These are phyloP conservation scores for Cladosporium sp. DNA, from an alignment of 2,329 filamentous ascomycete genomes.

Conservation along the genomic window DNA sequence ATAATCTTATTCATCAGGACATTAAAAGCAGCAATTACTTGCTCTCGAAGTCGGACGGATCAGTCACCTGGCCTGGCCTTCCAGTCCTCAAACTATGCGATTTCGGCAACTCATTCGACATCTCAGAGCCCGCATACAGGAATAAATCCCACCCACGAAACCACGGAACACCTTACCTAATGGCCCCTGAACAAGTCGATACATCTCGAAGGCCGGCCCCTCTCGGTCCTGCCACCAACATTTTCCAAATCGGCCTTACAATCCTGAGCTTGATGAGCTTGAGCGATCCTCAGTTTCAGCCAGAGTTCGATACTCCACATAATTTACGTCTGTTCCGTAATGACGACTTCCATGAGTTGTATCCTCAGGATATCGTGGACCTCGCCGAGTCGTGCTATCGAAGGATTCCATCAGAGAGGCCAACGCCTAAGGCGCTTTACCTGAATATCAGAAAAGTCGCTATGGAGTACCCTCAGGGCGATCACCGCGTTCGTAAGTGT, in stretches of 20 bases:
- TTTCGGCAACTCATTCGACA: slow-evolving; percentile 1
- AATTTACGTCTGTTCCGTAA: not conserved
- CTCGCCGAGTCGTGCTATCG: not conserved
- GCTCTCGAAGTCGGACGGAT: not conserved
- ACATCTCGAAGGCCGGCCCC: no score
- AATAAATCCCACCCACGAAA: not conserved
- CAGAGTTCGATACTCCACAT: not conserved
- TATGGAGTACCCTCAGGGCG: not conserved
- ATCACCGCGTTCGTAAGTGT: not conserved
- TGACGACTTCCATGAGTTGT: not conserved
- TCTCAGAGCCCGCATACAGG: no score
- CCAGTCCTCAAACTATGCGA: not conserved
- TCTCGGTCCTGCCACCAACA: not conserved
- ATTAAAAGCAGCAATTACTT: slow-evolving; percentile 6
- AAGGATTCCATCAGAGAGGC: not conserved
- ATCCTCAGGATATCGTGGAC: not conserved
- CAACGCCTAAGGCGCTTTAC: not conserved
- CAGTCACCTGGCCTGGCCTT: not conserved
- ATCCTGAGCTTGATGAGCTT: not conserved
- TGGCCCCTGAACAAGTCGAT: slow-evolving; percentile 1
- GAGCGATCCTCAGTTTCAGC: not conserved
- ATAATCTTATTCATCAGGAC: slow-evolving; percentile 4
- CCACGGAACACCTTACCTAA: not conserved
- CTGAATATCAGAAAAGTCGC: not conserved
- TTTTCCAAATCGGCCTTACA: not conserved